Evolutionary conservation across 2,329 filamentous ascomycete genomes (phyloP), one percentile per base, ranked within the genome.

Genomic region (Keithomyces neogunnii): DNA sequence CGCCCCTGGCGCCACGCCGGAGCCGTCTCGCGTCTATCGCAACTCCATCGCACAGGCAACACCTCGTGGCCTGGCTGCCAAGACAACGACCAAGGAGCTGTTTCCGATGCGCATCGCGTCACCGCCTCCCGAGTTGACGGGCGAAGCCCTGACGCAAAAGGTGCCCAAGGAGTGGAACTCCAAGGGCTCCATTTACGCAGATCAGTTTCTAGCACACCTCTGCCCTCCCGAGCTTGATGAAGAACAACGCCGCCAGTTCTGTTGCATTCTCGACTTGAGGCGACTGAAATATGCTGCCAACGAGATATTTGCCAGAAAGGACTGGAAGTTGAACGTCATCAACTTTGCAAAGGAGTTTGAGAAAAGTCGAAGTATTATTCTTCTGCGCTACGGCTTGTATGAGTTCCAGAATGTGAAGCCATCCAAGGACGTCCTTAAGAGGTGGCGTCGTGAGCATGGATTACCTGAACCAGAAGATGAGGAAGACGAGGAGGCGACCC

Each of bases 261-360:
- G 82, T 58, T 82, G 79, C 61, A 77, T 83, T 55, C 76, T 83
- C 57, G 80, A 83, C 59, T 68, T 83, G 52, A 77, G 80, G 53
- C 74, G 80, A 55, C 70, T 83, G 45, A 83, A 83, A 65, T 81
- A 81, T 59, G 76, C 78, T 5, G 79, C 80, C 31, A 74, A 82
- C 57, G 79, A 82, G 58, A 79, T 83, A 13, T 83, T 82, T 53
- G 61, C 67, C 19, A 77, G 74, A 61, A 82, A 82, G 62, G 78
- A 81, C 56, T 83, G 80, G 80, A 81, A 80, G 64, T 64, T 83
- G 49, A 83, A 83, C 56, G 74, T 82, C 19, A 63, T 78, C 56
- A 82, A 82, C 62, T 83, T 83, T 52, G 78, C 80, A 39, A 83
- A 82, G 62, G 80, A 82, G 62, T 83, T 80, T 54, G 80, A 83